Percentiles rank a stretch among this genome's conserved stretches.
phyloP scores from a whole-genome alignment of 805 yeast species.

The Geotrichum ghanense region DNA sequence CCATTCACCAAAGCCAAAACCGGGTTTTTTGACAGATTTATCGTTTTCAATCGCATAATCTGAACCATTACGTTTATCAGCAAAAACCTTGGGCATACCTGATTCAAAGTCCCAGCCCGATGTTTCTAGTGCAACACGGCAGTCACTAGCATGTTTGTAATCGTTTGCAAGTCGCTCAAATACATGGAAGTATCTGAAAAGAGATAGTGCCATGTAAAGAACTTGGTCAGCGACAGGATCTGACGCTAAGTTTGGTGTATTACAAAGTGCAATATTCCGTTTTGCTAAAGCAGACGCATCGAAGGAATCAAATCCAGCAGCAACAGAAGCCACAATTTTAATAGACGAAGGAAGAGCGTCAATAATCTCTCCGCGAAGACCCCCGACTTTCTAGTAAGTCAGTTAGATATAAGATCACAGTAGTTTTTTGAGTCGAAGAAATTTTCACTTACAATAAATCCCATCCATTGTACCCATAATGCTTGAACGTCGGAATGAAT shows the following conservation, averaged over 20 bases:
- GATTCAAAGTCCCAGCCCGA: constrained; percentile 10
- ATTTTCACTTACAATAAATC: constrained; percentile 26
- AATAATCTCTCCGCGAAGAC: constrained; percentile 17
- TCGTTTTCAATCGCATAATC: background rate
- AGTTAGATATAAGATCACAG: background rate
- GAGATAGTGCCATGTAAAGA: constrained; percentile 42
- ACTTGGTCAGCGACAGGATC: constrained; percentile 71
- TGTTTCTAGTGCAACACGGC: constrained; percentile 24
- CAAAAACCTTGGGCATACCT: constrained; percentile 3
- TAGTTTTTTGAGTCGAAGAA: too few species aligned
- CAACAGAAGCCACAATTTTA: constrained; percentile 41
- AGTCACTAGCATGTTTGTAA: constrained; percentile 28
- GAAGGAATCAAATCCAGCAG: constrained; percentile 50
- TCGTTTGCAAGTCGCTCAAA: constrained; percentile 35
- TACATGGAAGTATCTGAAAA: constrained; percentile 45
- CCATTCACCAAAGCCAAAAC: constrained; percentile 30
- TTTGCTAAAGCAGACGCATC: constrained; percentile 33
- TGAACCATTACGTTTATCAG: background rate
- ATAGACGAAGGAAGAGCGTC: constrained; percentile 37
- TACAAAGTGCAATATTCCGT: constrained; percentile 42
- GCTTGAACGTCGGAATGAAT: constrained; percentile 35
- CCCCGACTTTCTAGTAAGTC: constrained; percentile 12
- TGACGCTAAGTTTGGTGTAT: constrained; percentile 35
- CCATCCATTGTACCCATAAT: constrained; percentile 45
- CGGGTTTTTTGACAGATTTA: background rate